Evolutionary conservation across 2,329 filamentous ascomycete species (phyloP).

Genomic region (Helicocarpus griseus): DNA sequence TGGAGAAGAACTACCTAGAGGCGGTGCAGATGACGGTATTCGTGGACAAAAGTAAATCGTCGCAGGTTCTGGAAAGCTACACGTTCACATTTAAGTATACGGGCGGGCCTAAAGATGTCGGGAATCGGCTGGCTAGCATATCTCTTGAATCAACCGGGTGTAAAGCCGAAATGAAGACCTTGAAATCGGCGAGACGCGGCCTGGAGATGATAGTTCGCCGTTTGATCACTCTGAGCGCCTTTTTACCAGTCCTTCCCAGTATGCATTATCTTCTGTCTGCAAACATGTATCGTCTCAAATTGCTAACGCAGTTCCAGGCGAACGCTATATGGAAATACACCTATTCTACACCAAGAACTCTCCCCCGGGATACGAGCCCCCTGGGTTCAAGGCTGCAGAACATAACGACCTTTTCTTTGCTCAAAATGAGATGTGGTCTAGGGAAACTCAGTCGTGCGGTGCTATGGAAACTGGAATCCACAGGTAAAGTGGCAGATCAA

Average conservation of each 20-base stretch:
- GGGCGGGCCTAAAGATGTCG: conserved; percentile 20
- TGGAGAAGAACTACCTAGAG: conserved; percentile 33
- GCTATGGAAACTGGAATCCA: conserved; percentile 31
- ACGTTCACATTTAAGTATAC: conserved; percentile 40
- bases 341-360: conserved; percentile 37
- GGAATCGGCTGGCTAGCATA: conserved; percentile 19
- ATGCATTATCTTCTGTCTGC: conserved; percentile 6
- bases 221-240: conserved; percentile 28
- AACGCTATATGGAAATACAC: conserved; percentile 34
- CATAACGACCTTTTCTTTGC: conserved; percentile 28
- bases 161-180: conserved; percentile 25
- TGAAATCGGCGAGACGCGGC: conserved; percentile 31
- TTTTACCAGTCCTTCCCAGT: conserved; percentile 36
- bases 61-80: conserved; percentile 40
- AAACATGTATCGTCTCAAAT: background rate
- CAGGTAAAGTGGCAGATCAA: conserved; percentile 16
- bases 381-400: conserved; percentile 27
- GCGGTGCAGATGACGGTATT: conserved; percentile 40
- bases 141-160: conserved; percentile 21
- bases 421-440: conserved; percentile 28
- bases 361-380: conserved; percentile 30
- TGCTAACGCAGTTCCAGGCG: conserved; percentile 17
- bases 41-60: conserved; percentile 26
- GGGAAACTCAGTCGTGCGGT: conserved; percentile 23
- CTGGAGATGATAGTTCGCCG: conserved; percentile 35